Evolutionary conservation across 345 rosid genomes (phyloP), one percentile per base, ranked within the genome.

Genomic region (Theobroma cacao): DNA sequence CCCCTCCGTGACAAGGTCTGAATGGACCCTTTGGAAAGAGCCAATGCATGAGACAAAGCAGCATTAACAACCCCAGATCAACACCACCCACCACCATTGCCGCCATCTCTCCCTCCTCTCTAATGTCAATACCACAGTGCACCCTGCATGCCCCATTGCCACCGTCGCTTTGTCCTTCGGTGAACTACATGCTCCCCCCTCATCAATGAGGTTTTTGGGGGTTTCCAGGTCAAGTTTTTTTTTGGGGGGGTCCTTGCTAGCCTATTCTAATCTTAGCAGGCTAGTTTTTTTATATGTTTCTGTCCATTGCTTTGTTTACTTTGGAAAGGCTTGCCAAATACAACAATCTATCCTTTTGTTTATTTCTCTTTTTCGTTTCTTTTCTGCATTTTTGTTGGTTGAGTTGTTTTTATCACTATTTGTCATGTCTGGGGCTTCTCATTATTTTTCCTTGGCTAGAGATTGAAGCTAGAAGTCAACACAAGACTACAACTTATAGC

Each of bases 11-110:
- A 72, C 75, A 76, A 43, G n/a, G 68, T 28, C 75, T 41, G 34
- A 30, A 61, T 45, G 38, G 77, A 70, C 9, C 28, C 12, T 26
- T 52, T 4, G 45, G 22, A 15, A 77, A 75, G 52, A 63, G 86
- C 83, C 84, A 74, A n/a, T 40, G 75, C 78, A 72, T 68, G 79
- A 82, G 84, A 85, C 86, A 78, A 85, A 78, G 7, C 76, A 76
- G 81, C 82, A 78, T 80, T 78, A 72, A 78, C 69, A 52, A 62
- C 75, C 69, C 61, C 59, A 61, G 28, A 67, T 64, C 60, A 72
- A 41, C 79, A 30, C 53, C 17, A 20, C 65, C 80, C 38, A n/a
- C 65, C 62, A 0, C 61, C 41, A 41, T 22, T n/a, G 7, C 9
- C 31, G 9, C 15, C 50, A 7, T 22, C 28, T 55, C 28, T 30